Conservation (phyloP, 345 rosid genomes). For the Moricandia moricandioides region DNA sequence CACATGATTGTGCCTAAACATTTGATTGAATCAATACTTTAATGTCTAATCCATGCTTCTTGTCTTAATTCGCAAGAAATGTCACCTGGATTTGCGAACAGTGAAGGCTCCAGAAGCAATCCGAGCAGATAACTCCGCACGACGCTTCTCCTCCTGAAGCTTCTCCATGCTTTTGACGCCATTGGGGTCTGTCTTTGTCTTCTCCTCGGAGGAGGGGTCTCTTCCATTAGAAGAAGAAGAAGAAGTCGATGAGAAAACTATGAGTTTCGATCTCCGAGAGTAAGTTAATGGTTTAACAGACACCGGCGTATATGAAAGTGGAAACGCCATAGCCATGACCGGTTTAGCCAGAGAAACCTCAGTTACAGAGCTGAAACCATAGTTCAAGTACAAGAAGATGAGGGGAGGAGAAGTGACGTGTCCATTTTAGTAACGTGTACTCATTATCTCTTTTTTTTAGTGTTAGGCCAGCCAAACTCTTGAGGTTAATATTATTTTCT, state of each 20-base stretch:
- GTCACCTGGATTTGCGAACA: slow-evolving; percentile 56
- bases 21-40: background rate
- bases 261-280: slow-evolving; percentile 28
- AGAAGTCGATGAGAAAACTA: slow-evolving; percentile 43
- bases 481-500: background rate
- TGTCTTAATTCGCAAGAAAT: background rate
- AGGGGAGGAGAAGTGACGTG: background rate
- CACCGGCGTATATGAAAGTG: slow-evolving; percentile 25
- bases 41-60: background rate
- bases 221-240: slow-evolving; percentile 58
- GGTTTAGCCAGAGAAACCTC: background rate
- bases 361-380: background rate
- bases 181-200: slow-evolving; percentile 33
- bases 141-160: slow-evolving; percentile 62
- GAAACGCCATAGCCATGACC: slow-evolving; percentile 33
- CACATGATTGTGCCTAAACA: too few species aligned
- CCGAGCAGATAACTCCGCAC: slow-evolving; percentile 68
- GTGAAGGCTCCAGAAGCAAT: slow-evolving; percentile 91
- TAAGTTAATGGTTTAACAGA: slow-evolving; percentile 27
- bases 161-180: slow-evolving; percentile 46
- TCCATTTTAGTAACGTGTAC: background rate
- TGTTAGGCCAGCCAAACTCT: background rate
- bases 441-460: background rate
- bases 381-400: background rate
- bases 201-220: slow-evolving; percentile 46